Percentiles rank a stretch among this genome's conserved stretches.
These are phyloP conservation scores for Rubroshorea leprosula DNA, from an alignment of 345 rosid genomes.

Conservation along the genomic window DNA sequence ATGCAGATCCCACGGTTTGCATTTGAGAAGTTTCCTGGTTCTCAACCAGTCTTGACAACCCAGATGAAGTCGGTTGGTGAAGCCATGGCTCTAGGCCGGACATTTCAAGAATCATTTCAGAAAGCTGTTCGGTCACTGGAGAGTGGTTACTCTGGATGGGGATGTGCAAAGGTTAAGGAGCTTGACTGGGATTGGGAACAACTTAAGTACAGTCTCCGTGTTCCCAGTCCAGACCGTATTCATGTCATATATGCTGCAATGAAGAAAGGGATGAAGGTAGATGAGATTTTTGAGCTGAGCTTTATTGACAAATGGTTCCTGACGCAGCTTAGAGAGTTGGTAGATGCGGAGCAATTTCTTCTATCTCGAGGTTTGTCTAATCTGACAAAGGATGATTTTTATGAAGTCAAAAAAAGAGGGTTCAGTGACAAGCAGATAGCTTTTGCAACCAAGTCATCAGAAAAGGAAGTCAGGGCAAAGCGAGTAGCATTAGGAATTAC, in stretches of 20 bases:
- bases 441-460: conserved; percentile 79
- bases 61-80: conserved; percentile 99
- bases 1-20: conserved; percentile 94
- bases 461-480: conserved; percentile 69
- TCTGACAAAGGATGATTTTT: conserved; percentile 73
- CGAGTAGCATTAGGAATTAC: conserved; percentile 62
- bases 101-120: conserved; percentile 96
- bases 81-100: conserved; percentile 88
- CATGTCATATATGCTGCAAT: conserved; percentile 88
- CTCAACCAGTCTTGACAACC: conserved; percentile 78
- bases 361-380: conserved; percentile 45
- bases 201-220: conserved; percentile 79
- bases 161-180: conserved; percentile 68
- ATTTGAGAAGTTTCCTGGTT: conserved; percentile 98
- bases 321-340: conserved; percentile 73
- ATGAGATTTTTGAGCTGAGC: conserved; percentile 73
- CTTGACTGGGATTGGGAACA: conserved; percentile 92
- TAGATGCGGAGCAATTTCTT: conserved; percentile 91
- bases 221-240: conserved; percentile 81
- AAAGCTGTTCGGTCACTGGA: conserved; percentile 89
- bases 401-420: conserved; percentile 57
- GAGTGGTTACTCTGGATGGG: conserved; percentile 88
- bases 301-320: conserved; percentile 94
- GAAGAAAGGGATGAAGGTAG: conserved; percentile 94
- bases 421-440: conserved; percentile 93